These are phyloP conservation scores for Nothophytophthora sp. DNA, from an alignment of 352 stramenopile genomes.

Conservation along the genomic window DNA sequence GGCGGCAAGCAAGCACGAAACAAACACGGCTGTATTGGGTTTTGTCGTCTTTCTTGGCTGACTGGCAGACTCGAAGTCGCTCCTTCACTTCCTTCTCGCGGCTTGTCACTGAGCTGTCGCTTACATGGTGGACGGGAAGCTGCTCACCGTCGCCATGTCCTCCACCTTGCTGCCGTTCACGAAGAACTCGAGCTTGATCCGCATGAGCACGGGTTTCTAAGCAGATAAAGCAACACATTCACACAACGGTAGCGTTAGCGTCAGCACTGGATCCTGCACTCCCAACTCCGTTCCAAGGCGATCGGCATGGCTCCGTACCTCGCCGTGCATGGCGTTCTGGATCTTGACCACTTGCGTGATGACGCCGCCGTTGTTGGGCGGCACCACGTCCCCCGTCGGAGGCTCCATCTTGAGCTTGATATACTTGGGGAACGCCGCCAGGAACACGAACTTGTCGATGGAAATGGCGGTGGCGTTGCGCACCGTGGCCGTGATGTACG, in stretches of 20 bases:
- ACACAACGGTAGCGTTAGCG: constrained; percentile 7
- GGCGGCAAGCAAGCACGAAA: constrained; percentile 27
- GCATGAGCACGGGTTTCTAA: constrained; percentile 89
- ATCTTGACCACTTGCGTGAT: constrained; percentile 97
- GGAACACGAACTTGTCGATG: constrained; percentile 93
- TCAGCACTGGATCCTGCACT: neutral
- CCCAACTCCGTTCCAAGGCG: no score
- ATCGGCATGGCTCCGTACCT: no score
- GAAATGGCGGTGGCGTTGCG: constrained; percentile 89
- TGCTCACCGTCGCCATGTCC: constrained; percentile 81
- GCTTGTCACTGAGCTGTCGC: neutral
- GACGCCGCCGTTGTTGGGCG: constrained; percentile 67
- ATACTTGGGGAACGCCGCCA: constrained; percentile 97
- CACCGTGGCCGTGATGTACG: constrained; percentile 92
- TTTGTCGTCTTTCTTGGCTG: constrained; percentile 20
- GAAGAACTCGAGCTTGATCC: constrained; percentile 83
- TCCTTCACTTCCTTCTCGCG: no score
- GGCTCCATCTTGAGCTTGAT: constrained; percentile 98
- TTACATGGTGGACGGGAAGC: constrained; percentile 77
- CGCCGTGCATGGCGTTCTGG: constrained; percentile 94
- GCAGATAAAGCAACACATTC: constrained; percentile 6
- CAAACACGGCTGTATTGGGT: constrained; percentile 26
- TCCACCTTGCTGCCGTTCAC: constrained; percentile 86
- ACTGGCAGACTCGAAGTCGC: no score
- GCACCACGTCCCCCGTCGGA: constrained; percentile 91